Evolutionary conservation across 768 basidiomycete species (phyloP), one percentile per base, ranked within the genome.

Genomic region (Chiua virens): DNA sequence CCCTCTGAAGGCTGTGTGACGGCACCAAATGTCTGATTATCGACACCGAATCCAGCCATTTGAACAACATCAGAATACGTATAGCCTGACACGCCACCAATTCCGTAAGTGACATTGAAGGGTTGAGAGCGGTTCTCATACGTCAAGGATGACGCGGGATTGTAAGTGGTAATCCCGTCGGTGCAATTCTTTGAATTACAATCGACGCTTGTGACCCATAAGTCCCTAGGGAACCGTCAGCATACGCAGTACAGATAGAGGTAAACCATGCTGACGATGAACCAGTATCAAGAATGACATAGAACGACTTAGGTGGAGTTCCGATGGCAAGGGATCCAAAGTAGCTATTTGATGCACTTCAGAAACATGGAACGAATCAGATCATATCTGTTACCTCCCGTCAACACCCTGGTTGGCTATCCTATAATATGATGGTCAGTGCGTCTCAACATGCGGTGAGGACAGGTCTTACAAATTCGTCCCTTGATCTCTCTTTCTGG

Each of bases 231-330:
- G 27, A 15, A 8, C 42, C 18, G 20, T n/a, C n/a, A n/a, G n/a
- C n/a, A n/a, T n/a, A n/a, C n/a, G n/a, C n/a, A n/a, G n/a, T n/a
- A n/a, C n/a, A 50, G 43, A 44, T 30, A 9, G 28, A 9, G 11
- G n/a, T n/a, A 30, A 40, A 36, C 20, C 27, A 18, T 30, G 52
- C 58, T 55, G 23, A 86, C 85, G 88, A 74, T 3, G 87, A 92
- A 11, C 93, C 93, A 0, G 96, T 96, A 70, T 98, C 96, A 18
- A 98, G 78, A 30, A 94, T 89, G 55, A 97, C 83, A 59, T 92
- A 77, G 71, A 85, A 95, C 7, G 87, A 76, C 22, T 80, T 78
- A 0, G 90, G 78, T 5, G 94, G 95, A 0, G 91, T 92, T 9
- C 95, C 95, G 21, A 93, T 75, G 0, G 86, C 84, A 43, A 95